A percentile compares a stretch with the other conserved stretches of the same genome.
Evolutionary conservation across 306 rosid genomes (phyloP).

Genomic region (Vigna radiata): DNA sequence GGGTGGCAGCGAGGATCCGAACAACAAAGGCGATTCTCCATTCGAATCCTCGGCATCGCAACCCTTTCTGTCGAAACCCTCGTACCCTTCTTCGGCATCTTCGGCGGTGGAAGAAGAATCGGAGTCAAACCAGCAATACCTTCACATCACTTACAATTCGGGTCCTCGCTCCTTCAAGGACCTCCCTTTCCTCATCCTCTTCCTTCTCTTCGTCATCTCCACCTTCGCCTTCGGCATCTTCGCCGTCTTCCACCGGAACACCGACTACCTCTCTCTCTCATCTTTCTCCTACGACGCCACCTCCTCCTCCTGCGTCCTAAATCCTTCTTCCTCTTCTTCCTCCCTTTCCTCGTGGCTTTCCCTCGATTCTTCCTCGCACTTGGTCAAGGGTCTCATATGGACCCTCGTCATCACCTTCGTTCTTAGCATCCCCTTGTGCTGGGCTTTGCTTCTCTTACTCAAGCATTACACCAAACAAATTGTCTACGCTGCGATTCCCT

Average conservation of each 20-base stretch:
- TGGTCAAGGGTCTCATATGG: conserved; percentile 65
- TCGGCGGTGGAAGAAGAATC: conserved; percentile 52
- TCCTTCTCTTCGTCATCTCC: conserved; percentile 64
- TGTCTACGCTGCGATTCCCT: conserved; percentile 74
- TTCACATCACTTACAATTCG: conserved; percentile 77
- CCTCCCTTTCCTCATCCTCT: conserved; percentile 72
- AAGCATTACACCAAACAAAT: conserved; percentile 83
- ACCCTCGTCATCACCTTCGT: conserved; percentile 71
- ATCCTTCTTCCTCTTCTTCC: not conserved
- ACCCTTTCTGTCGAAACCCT: conserved; percentile 67
- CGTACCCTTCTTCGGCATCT: not conserved
- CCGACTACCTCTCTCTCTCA: conserved; percentile 54
- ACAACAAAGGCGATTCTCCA: conserved; percentile 49
- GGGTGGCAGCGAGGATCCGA: conserved; percentile 62
- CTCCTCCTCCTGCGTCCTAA: conserved; percentile 64
- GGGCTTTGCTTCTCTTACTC: conserved; percentile 63
- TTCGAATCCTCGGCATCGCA: conserved; percentile 58
- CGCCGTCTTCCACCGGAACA: conserved; percentile 65
- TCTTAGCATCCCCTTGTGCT: conserved; percentile 71
- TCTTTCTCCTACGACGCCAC: conserved; percentile 60
- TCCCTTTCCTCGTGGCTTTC: not conserved
- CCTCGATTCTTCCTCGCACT: conserved; percentile 48
- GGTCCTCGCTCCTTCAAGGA: conserved; percentile 76
- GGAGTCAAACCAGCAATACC: conserved; percentile 64
- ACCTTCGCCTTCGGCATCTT: conserved; percentile 83